Base-by-base conservation (phyloP, 2,329 filamentous ascomycete species). In the Aspergillus thermomutatus region DNA sequence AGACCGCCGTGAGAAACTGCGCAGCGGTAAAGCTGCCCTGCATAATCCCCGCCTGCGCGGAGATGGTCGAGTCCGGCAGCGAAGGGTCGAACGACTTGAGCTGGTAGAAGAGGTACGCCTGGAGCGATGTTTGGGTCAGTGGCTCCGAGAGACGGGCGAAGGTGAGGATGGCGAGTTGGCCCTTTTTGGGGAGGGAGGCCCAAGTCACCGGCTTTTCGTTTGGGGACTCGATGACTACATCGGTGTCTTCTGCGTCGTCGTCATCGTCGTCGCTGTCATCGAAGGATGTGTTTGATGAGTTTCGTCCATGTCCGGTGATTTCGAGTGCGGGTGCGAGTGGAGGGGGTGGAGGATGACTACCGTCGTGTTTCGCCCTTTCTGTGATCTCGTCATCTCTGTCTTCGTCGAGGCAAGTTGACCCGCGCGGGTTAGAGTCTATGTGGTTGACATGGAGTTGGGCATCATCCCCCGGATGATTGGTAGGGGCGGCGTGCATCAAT, bases 81-180 rank as follows among this genome's bases (percentile, higher is more conserved):
- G 74, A 79, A 2, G 80, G 79, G 25, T 89, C 81, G 65, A 96
- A 93, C 57, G 87, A 93, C 64, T 85, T 86, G n/a, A 96, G 83
- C 72, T 94, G 90, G 73, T 93, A 95, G 75, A 91, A 95, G 79
- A 95, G 86, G 73, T 95, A 95, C 1, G 89, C 83, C 73, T 89
- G 83, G 8, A 92, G 73, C 11, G 87, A 90, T 0, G 89, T 92
- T 68, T 94, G 89, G 0, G 90, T 89, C 37, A 96, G 77, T 3
- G 91, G 91, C 69, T 96, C 92, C 10, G 89, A 91, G 23, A 96
- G 78, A 27, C 92, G 85, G 8, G 91, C 88, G 47, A 95, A 76
- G 0, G 88, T 91, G 50, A 96, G 80, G 56, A 96, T 87, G 28
- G 87, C 76, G 21, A 96, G 81, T 73, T 96, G 91, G 48, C 84